A percentile compares a stretch with the other conserved stretches of the same genome.
Evolutionary conservation across 768 basidiomycete species (phyloP).

Genomic region (Neoboletus brunneissimus): DNA sequence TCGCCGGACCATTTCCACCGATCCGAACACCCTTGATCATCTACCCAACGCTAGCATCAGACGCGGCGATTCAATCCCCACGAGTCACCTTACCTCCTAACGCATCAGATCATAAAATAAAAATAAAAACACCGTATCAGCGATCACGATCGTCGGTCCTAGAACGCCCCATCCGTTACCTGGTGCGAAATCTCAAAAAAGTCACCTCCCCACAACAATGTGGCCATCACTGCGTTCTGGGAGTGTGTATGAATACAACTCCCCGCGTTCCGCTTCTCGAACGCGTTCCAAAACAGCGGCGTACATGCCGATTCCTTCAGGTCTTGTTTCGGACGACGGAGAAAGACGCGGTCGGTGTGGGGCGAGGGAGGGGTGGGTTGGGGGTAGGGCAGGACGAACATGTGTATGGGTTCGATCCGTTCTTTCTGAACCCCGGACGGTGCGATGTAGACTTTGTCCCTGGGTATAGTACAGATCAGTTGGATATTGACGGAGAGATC

Average conservation of each 20-base stretch:
- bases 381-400: conserved; percentile 83
- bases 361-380: conserved; percentile 52
- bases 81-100: conserved; percentile 39
- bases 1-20: conserved; percentile 69
- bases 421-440: conserved; percentile 93
- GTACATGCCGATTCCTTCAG: conserved; percentile 88
- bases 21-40: conserved; percentile 91
- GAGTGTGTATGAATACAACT: conserved; percentile 92
- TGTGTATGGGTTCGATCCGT: conserved; percentile 76
- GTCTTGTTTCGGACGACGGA: conserved; percentile 66
- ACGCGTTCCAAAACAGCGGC: conserved; percentile 91
- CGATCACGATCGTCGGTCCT: neutral
- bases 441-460: conserved; percentile 80
- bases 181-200: conserved; percentile 83
- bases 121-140: no score
- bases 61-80: neutral
- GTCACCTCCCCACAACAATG: conserved; percentile 68
- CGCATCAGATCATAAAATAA: no score
- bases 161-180: conserved; percentile 33
- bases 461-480: neutral
- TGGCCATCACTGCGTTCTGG: conserved; percentile 87
- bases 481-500: no score
- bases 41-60: conserved; percentile 33
- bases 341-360: conserved; percentile 69
- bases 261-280: conserved; percentile 71